phyloP scores from a whole-genome alignment of 2,329 filamentous ascomycete species.

The Alternaria triticimaculans region DNA sequence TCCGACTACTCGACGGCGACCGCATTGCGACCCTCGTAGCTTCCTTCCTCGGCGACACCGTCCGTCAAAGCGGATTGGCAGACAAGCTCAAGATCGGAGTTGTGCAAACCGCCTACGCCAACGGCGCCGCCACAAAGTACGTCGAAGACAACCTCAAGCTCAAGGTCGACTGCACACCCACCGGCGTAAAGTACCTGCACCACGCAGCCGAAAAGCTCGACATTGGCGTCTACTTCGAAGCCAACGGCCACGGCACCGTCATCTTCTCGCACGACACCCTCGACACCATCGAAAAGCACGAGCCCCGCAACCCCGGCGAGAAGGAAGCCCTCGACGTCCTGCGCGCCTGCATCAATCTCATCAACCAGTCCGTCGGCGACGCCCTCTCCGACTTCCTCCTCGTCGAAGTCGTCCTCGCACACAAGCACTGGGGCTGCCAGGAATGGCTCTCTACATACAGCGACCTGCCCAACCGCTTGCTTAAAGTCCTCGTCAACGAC shows the following conservation, averaged over 20 bases:
- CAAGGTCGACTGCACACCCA: slow-evolving; percentile 90
- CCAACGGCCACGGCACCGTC: slow-evolving; percentile 96
- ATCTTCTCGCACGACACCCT: slow-evolving; percentile 89
- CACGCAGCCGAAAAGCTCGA: slow-evolving; percentile 96
- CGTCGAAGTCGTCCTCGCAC: slow-evolving; percentile 92
- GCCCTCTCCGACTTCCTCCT: slow-evolving; percentile 95
- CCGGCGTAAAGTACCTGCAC: slow-evolving; percentile 96
- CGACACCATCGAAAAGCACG: slow-evolving; percentile 76
- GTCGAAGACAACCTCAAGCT: slow-evolving; percentile 86
- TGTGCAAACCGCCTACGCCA: slow-evolving; percentile 97
- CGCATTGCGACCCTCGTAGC: slow-evolving; percentile 94
- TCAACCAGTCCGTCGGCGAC: slow-evolving; percentile 98
- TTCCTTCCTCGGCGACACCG: slow-evolving; percentile 89
- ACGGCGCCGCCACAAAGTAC: slow-evolving; percentile 92
- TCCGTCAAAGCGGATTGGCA: slow-evolving; percentile 77
- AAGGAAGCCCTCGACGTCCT: slow-evolving; percentile 88
- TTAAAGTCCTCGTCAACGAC: slow-evolving; percentile 87
- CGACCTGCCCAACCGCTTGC: slow-evolving; percentile 93
- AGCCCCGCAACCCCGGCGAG: slow-evolving; percentile 90
- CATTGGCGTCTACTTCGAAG: slow-evolving; percentile 97
- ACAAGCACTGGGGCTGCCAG: slow-evolving; percentile 88
- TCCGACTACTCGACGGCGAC: slow-evolving; percentile 94
- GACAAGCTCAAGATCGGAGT: slow-evolving; percentile 89
- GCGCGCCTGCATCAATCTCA: slow-evolving; percentile 81
- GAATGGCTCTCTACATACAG: slow-evolving; percentile 94